These are phyloP conservation scores for Diophrys sp. DNA, from an alignment of 73 alveolate species.

Conservation along the genomic window DNA sequence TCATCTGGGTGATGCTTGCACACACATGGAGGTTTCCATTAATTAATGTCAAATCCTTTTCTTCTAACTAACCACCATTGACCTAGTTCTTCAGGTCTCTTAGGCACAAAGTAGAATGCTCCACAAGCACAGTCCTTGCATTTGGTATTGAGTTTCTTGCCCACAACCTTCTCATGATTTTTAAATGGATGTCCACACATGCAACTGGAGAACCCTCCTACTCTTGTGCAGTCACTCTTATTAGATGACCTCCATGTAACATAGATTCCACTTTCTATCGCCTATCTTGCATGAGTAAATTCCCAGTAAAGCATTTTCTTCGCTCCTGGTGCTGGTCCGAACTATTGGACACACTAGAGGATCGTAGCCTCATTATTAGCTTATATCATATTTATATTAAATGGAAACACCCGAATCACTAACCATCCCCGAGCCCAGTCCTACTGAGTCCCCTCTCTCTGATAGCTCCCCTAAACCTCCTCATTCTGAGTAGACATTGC, in stretches of 20 bases:
- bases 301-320: slow-evolving; percentile 79
- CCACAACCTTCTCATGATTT: slow-evolving; percentile 39
- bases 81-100: slow-evolving; percentile 98
- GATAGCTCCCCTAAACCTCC: not conserved
- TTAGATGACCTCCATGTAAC: slow-evolving; percentile 64
- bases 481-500: not conserved
- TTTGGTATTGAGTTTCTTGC: slow-evolving; percentile 53
- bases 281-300: slow-evolving; percentile 74
- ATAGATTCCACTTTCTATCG: slow-evolving; percentile 73
- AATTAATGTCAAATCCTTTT: slow-evolving; percentile 89
- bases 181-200: slow-evolving; percentile 82
- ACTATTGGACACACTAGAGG: slow-evolving; percentile 57
- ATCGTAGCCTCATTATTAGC: slow-evolving; percentile 45
- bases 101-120: slow-evolving; percentile 88
- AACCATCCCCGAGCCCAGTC: not conserved
- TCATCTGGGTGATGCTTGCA: slow-evolving; percentile 97
- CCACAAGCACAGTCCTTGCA: slow-evolving; percentile 93
- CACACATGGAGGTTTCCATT: slow-evolving; percentile 91
- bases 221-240: slow-evolving; percentile 76
- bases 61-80: slow-evolving; percentile 94
- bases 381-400: slow-evolving; percentile 4
- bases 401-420: not conserved
- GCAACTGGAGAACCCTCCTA: slow-evolving; percentile 75
- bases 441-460: not conserved
- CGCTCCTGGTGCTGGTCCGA: slow-evolving; percentile 92